Percentiles rank a stretch among this genome's conserved stretches.
phyloP scores from a whole-genome alignment of 305 asterid species.

The Solanum hybrid region DNA sequence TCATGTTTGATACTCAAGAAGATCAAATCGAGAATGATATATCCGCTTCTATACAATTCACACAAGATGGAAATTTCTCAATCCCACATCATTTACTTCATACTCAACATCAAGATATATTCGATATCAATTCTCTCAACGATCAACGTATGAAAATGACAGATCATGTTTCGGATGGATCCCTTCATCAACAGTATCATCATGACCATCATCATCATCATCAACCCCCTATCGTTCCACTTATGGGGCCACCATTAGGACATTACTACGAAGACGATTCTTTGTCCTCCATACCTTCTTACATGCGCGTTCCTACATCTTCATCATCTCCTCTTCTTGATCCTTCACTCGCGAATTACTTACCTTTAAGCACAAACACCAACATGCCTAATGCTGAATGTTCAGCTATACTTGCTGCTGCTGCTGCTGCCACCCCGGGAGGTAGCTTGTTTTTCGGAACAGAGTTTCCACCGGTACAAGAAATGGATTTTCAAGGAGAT shows the following conservation, averaged over 20 bases:
- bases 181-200: constrained; percentile 9
- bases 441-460: constrained; percentile 34
- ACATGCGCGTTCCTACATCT: constrained; percentile 23
- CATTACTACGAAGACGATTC: constrained; percentile 49
- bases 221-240: constrained; percentile 17
- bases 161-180: constrained; percentile 11
- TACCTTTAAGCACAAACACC: constrained; percentile 16
- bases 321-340: constrained; percentile 39
- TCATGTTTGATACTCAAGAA: constrained; percentile 38
- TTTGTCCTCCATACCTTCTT: constrained; percentile 36
- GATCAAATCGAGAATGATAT: constrained; percentile 50
- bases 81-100: constrained; percentile 27
- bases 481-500: constrained; percentile 65
- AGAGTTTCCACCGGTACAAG: constrained; percentile 41
- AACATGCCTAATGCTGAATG: constrained; percentile 20
- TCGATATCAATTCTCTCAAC: constrained; percentile 27
- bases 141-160: constrained; percentile 14
- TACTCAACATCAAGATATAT: constrained; percentile 27
- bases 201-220: not conserved
- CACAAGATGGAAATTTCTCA: constrained; percentile 27
- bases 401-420: constrained; percentile 27
- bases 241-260: constrained; percentile 33
- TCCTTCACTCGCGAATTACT: constrained; percentile 30
- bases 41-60: constrained; percentile 64
- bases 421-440: constrained; percentile 30